Conservation (phyloP, 208 protist genomes). For the Leishmania lainsoni region DNA sequence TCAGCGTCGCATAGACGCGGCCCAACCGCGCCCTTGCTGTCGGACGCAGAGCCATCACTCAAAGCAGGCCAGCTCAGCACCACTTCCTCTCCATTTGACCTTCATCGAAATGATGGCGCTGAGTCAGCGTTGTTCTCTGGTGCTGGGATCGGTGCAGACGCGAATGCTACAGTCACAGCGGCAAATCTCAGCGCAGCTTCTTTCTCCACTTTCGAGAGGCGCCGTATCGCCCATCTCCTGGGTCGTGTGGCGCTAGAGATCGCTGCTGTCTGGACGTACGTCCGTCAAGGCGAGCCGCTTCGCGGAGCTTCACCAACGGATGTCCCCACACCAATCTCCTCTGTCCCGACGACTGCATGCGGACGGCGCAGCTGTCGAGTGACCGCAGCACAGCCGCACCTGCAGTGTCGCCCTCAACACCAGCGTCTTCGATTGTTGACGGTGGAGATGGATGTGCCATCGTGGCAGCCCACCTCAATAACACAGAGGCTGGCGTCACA, state of each 20-base stretch:
- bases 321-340: neutral
- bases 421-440: neutral
- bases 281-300: constrained; percentile 15
- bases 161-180: neutral
- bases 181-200: constrained; percentile 4
- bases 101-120: neutral
- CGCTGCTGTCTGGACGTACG: constrained; percentile 30
- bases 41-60: neutral
- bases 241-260: constrained; percentile 62
- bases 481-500: neutral
- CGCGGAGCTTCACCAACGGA: neutral
- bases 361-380: constrained; percentile 13
- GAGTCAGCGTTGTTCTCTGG: neutral
- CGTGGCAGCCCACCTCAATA: neutral
- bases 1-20: neutral
- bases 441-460: neutral
- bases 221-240: constrained; percentile 56
- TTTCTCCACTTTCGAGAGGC: constrained; percentile 62
- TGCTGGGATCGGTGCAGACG: neutral
- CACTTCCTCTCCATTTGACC: neutral
- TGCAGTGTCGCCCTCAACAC: neutral
- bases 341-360: neutral
- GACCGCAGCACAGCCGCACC: constrained; percentile 8
- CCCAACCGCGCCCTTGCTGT: neutral
- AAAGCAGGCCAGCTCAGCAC: neutral